Conservation (phyloP, 345 rosid genomes). For the Bruguiera gymnorhiza region DNA sequence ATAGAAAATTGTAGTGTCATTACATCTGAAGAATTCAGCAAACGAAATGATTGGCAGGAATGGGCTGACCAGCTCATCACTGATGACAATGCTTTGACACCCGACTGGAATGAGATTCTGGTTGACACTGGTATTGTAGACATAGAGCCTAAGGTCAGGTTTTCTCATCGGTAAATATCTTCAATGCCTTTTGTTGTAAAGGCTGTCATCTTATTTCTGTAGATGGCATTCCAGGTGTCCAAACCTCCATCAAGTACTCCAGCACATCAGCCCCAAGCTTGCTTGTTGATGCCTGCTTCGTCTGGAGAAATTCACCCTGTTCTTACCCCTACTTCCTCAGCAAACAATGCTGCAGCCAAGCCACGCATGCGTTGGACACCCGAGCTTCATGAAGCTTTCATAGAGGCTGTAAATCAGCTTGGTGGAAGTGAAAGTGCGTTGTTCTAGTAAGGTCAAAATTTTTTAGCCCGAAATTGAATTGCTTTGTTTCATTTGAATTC, state of each 20-base stretch:
- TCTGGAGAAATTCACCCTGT: slow-evolving; percentile 49
- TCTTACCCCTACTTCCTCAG: slow-evolving; percentile 46
- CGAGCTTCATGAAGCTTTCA: slow-evolving; percentile 82
- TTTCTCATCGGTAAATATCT: slow-evolving; percentile 8
- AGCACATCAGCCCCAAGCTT: slow-evolving; percentile 40
- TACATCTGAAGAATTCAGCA: slow-evolving; percentile 48
- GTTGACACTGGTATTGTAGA: slow-evolving; percentile 40
- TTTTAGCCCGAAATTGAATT: not conserved
- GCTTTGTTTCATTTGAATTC: slow-evolving; percentile 17
- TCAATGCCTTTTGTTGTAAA: slow-evolving; percentile 8
- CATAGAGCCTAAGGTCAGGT: slow-evolving; percentile 61
- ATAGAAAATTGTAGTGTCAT: slow-evolving; percentile 44
- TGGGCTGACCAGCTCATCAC: slow-evolving; percentile 84
- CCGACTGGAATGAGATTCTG: slow-evolving; percentile 62
- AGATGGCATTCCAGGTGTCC: slow-evolving; percentile 53
- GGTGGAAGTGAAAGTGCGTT: slow-evolving; percentile 78
- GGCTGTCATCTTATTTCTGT: slow-evolving; percentile 30
- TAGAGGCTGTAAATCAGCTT: slow-evolving; percentile 81
- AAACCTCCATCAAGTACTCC: slow-evolving; percentile 33
- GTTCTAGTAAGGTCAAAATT: not conserved
- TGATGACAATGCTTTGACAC: slow-evolving; percentile 53
- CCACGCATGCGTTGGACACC: slow-evolving; percentile 94
- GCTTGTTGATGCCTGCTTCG: slow-evolving; percentile 47
- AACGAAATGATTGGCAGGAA: slow-evolving; percentile 68
- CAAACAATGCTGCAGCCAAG: slow-evolving; percentile 59